Base-by-base conservation (phyloP, 345 rosid genomes). In the Geranium brycei region DNA sequence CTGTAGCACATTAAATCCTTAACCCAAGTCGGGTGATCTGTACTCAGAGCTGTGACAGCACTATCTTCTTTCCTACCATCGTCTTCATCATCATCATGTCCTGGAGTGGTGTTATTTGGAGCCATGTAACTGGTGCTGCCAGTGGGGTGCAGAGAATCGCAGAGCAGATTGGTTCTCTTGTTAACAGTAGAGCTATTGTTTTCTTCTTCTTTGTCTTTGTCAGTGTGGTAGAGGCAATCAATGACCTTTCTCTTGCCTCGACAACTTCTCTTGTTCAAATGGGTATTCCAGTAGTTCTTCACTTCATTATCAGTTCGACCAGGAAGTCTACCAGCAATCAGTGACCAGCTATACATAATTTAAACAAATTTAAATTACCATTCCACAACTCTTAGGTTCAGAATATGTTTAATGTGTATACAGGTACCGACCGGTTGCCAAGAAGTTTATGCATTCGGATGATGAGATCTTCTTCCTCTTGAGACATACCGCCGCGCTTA, bases 241-340 rank as follows among this genome's bases (percentile, higher is more conserved):
- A 31, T 19, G 38, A 63, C 60, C 70, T 76, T 80, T 62, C 76
- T 72, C 75, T 72, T 78, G 40, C 74, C 78, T 17, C 59, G 11
- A 23, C 51, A 35, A 32, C 68, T 17, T 64, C 77, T 81, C 83
- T 83, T 89, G 81, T 78, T 87, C 78, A 87, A 75, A 90, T 87
- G 91, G 51, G 96, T 87, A 80, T 90, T 87, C 96, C 95, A 90
- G 67, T 87, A 87, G 85, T 90, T 90, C 74, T 90, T 87, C 69
- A 87, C 88, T 65, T 90, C 96, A 35, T 90, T 90, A 60, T 90
- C 96, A 5, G 95, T 90, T 51, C 96, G 82, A 70, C 96, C 96
- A 0, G 96, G 96, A 66, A 87, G 87, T 13, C 95, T 81, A 40
- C 96, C 91, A 0, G 95, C 95, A 2, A 89, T 89, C 58, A 89